phyloP scores from a whole-genome alignment of 352 stramenopile species.

The Pythium aristosporum region DNA sequence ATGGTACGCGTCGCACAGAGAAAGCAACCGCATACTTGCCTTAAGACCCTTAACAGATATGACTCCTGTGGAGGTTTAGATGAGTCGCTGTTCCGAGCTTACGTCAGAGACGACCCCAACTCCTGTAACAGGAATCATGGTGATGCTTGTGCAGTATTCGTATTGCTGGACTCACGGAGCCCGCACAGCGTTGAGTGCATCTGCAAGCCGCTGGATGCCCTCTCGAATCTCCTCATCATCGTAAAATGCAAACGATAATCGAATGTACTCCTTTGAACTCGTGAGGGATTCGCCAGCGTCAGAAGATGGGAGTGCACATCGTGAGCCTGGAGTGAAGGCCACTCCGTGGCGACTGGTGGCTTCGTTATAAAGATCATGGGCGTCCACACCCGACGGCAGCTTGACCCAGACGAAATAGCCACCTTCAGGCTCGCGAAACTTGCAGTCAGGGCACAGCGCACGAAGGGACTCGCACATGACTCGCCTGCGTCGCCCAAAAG shows the following conservation, averaged over 20 bases:
- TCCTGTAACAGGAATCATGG: not conserved
- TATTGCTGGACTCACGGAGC: not conserved
- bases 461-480: conserved; percentile 49
- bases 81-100: no score
- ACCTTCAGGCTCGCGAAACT: conserved; percentile 61
- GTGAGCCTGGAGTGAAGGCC: conserved; percentile 71
- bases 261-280: conserved; percentile 22
- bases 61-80: no score
- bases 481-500: conserved; percentile 44
- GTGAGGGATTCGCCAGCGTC: not conserved
- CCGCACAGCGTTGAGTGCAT: conserved; percentile 27
- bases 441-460: conserved; percentile 38
- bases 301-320: conserved; percentile 41
- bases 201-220: conserved; percentile 52
- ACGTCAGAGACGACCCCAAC: not conserved
- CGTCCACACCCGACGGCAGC: conserved; percentile 50
- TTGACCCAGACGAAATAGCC: conserved; percentile 86
- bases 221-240: conserved; percentile 64
- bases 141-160: not conserved
- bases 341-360: conserved; percentile 54
- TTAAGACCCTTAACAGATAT: no score
- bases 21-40: no score
- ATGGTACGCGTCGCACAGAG: no score
- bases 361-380: conserved; percentile 49
- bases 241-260: conserved; percentile 86